Evolutionary conservation across 257 asterid genomes (phyloP), one percentile per base, ranked within the genome.

Genomic region (Cynanchum wilfordii): DNA sequence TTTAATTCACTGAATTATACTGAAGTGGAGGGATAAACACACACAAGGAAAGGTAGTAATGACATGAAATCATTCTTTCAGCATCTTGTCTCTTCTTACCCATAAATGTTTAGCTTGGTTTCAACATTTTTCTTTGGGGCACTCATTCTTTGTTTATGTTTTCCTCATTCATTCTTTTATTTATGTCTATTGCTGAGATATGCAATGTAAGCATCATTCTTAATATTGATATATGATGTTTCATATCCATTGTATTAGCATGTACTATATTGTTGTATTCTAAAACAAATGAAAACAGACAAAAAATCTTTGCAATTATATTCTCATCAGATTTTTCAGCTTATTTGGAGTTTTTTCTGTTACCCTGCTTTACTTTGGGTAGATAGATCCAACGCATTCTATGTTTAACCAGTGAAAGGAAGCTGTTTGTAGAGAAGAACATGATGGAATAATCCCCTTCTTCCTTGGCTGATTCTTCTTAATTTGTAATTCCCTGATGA

Each of bases 1-100:
- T 80, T 75, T 88, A 71, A 77, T 87, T 11, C 88, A 78, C 69
- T 85, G 87, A 88, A 79, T 25, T 7, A 51, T 17, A 25, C 68
- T 69, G 3, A 27, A 69, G 75, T 45, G 30, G 40, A 51, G 15
- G 33, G 36, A 22, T 13, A 62, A 16, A 30, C 24, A 42, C 11
- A 16, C 1, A 33, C 7, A 64, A 65, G 30, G 57, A 22, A 22
- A 36, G 51, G 27, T 25, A 67, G 73, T 24, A 42, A 27, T 45
- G 27, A 25, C 27, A 58, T 27, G 30, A 25, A 52, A 0, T 76
- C 54, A 20, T 44, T 44, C 10, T 47, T 71, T 73, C 59, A 59
- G 69, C 45, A 27, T 24, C 47, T 25, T 3, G 12, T 27, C 27
- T 47, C 9, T 9, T 27, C 29, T 12, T 2, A 24, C 27, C 10